A percentile compares a stretch with the other conserved stretches of the same genome.
Conservation (phyloP, 169 alveolate genomes). For the Babesia ovis region DNA sequence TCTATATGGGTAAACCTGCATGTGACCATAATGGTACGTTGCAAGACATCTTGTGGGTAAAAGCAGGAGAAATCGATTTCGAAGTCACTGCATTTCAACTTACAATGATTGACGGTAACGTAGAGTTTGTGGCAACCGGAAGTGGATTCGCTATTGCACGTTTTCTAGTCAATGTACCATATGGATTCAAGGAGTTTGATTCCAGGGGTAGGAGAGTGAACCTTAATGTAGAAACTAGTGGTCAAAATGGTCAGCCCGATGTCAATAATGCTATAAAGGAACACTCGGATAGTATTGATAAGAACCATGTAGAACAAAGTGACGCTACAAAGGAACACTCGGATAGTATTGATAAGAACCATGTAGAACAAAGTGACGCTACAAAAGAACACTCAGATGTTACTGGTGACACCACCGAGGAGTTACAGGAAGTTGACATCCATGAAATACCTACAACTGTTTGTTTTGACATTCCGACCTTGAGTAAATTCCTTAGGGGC, state of each 20-base stretch:
- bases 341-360: no score
- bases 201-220: no score
- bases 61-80: background rate
- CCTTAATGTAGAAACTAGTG: background rate
- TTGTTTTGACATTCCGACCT: background rate
- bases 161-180: background rate
- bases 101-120: background rate
- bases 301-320: no score
- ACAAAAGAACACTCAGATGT: no score
- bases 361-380: no score
- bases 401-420: background rate
- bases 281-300: no score
- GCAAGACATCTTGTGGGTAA: constrained; percentile 26
- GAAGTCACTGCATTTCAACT: constrained; percentile 1
- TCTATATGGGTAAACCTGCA: constrained; percentile 29
- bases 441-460: constrained; percentile 22
- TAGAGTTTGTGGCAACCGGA: constrained; percentile 33
- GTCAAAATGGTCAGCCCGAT: no score
- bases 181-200: background rate
- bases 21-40: background rate
- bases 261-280: background rate
- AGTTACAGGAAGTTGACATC: background rate
- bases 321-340: no score
- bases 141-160: constrained; percentile 31
- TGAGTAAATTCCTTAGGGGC: background rate